A percentile compares a stretch with the other conserved stretches of the same genome.
phyloP scores from a whole-genome alignment of 257 asterid genomes.

The Voacanga thouarsii region DNA sequence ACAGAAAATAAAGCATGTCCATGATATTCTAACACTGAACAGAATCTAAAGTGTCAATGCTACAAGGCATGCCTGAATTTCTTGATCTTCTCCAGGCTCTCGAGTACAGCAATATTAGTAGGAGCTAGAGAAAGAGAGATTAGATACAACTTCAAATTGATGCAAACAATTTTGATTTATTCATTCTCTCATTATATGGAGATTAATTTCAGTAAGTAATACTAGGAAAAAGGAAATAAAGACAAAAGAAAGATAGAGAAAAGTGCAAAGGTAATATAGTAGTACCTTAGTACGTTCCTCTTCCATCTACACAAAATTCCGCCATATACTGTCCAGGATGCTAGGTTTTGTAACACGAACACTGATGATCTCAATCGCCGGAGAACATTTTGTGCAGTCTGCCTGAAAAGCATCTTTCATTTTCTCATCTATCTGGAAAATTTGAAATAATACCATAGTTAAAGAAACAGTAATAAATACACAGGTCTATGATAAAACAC shows the following conservation, averaged over 20 bases:
- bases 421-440: slow-evolving; percentile 84
- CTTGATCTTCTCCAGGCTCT: background rate
- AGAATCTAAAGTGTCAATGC: background rate
- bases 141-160: background rate
- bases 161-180: background rate
- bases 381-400: slow-evolving; percentile 97
- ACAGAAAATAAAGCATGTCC: background rate
- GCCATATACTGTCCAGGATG: slow-evolving; percentile 82
- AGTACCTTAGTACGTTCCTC: slow-evolving; percentile 96
- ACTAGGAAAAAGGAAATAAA: slow-evolving; percentile 6
- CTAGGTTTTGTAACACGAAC: slow-evolving; percentile 95
- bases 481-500: background rate
- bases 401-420: slow-evolving; percentile 99
- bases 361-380: slow-evolving; percentile 92
- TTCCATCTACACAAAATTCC: slow-evolving; percentile 92
- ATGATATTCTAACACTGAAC: background rate
- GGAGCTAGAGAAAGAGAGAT: background rate
- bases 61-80: background rate
- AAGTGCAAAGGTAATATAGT: slow-evolving; percentile 10
- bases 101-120: background rate
- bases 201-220: background rate
- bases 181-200: background rate
- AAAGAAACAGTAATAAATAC: background rate
- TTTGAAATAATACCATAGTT: background rate
- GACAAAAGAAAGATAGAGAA: slow-evolving; percentile 5